phyloP scores from a whole-genome alignment of 306 rosid genomes.

The Citrullus colocynthis region DNA sequence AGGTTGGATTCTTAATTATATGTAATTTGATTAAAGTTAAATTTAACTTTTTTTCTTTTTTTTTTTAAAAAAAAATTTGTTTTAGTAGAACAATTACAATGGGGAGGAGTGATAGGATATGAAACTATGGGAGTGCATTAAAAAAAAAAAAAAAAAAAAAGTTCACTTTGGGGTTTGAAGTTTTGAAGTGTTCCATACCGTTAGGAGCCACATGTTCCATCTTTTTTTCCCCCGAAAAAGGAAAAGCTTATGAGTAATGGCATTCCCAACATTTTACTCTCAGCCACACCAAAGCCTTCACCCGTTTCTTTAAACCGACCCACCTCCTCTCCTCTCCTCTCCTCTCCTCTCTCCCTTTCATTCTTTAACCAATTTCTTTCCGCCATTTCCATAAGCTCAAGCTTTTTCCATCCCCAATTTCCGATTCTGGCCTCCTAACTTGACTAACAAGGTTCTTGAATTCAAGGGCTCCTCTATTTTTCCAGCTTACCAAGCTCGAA shows the following conservation, averaged over 20 bases:
- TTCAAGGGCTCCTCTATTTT: not conserved
- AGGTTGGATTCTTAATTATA: too few relatives aligned
- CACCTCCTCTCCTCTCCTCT: not conserved
- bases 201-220: not conserved
- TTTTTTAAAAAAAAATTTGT: too few relatives aligned
- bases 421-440: not conserved
- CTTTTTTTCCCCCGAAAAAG: not conserved
- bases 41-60: too few relatives aligned
- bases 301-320: not conserved
- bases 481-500: not conserved
- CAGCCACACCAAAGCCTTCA: not conserved
- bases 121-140: too few relatives aligned
- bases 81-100: too few relatives aligned
- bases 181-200: not conserved
- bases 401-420: not conserved
- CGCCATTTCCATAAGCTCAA: not conserved
- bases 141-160: too few relatives aligned
- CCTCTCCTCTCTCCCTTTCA: not conserved
- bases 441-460: not conserved
- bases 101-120: too few relatives aligned
- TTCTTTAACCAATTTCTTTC: not conserved
- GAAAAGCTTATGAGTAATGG: not conserved
- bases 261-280: not conserved
- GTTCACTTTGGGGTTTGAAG: not conserved
- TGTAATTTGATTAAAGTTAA: too few relatives aligned